Percentiles rank a stretch among this genome's conserved stretches.
These are phyloP conservation scores for Ustulina deusta DNA, from an alignment of 2,329 filamentous ascomycete genomes.

Conservation along the genomic window DNA sequence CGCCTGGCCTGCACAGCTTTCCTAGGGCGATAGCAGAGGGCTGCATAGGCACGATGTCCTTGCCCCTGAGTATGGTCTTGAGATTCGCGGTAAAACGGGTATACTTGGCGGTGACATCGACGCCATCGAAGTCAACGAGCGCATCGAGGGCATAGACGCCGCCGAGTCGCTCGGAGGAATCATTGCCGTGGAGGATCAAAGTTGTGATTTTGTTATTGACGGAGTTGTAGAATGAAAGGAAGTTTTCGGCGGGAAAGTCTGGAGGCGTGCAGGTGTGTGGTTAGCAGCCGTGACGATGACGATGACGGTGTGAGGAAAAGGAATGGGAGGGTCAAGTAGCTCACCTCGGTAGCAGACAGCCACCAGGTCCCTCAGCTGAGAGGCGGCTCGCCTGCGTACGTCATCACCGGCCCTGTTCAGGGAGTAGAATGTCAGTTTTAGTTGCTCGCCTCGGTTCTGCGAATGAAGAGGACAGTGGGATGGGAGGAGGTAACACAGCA, in stretches of 20 bases:
- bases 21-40: conserved; percentile 90
- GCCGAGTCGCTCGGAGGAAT: conserved; percentile 88
- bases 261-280: conserved; percentile 14
- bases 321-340: conserved; percentile 31
- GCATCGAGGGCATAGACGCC: conserved; percentile 92
- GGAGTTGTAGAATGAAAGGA: conserved; percentile 68
- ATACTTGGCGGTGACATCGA: conserved; percentile 92
- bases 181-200: conserved; percentile 85
- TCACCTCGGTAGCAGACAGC: conserved; percentile 67
- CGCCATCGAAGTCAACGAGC: conserved; percentile 95
- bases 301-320: neutral
- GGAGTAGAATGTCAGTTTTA: conserved; percentile 22
- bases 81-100: conserved; percentile 94
- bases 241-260: conserved; percentile 86
- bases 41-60: conserved; percentile 91
- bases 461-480: neutral
- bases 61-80: conserved; percentile 87
- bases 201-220: conserved; percentile 69
- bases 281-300: conserved; percentile 28
- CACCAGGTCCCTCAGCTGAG: conserved; percentile 67
- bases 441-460: neutral
- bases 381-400: conserved; percentile 64
- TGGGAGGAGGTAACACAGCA: neutral
- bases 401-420: conserved; percentile 59
- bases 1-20: conserved; percentile 90